Percentiles rank a stretch among this genome's conserved stretches.
Conservation (phyloP, 345 rosid genomes). For the Boechera retrofracta region DNA sequence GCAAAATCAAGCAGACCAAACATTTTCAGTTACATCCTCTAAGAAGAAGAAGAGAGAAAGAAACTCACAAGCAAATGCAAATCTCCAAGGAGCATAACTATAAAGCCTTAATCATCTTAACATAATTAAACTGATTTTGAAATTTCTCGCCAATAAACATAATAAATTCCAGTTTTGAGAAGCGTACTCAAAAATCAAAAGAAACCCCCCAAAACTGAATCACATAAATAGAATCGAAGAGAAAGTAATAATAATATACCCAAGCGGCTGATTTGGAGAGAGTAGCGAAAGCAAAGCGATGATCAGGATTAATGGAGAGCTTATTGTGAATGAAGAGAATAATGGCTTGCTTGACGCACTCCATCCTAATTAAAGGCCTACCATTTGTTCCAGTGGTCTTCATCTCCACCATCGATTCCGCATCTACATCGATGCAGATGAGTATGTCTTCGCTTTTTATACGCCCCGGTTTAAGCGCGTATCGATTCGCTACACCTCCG, state of each 20-base stretch:
- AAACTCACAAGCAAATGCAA: no score
- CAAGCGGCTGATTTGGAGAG: conserved; percentile 80
- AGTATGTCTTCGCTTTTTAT: conserved; percentile 65
- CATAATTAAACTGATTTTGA: no score
- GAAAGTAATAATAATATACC: conserved; percentile 44
- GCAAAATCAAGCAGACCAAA: no score
- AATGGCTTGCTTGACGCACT: conserved; percentile 73
- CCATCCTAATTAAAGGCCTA: conserved; percentile 68
- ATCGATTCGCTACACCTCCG: conserved; percentile 21
- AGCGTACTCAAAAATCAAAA: not conserved
- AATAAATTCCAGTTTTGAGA: no score
- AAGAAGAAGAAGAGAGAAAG: no score
- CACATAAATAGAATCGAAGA: not conserved
- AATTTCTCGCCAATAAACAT: no score
- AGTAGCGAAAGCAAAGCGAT: conserved; percentile 87
- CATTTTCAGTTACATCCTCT: no score
- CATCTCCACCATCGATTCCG: conserved; percentile 81
- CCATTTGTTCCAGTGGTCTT: conserved; percentile 65
- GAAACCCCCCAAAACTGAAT: not conserved
- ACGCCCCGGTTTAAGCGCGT: conserved; percentile 54
- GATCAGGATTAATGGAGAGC: conserved; percentile 83
- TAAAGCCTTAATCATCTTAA: no score
- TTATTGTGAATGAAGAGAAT: conserved; percentile 75
- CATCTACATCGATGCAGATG: conserved; percentile 77
- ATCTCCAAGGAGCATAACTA: no score